phyloP scores from a whole-genome alignment of 306 rosid species.

The Alnus glutinosa region DNA sequence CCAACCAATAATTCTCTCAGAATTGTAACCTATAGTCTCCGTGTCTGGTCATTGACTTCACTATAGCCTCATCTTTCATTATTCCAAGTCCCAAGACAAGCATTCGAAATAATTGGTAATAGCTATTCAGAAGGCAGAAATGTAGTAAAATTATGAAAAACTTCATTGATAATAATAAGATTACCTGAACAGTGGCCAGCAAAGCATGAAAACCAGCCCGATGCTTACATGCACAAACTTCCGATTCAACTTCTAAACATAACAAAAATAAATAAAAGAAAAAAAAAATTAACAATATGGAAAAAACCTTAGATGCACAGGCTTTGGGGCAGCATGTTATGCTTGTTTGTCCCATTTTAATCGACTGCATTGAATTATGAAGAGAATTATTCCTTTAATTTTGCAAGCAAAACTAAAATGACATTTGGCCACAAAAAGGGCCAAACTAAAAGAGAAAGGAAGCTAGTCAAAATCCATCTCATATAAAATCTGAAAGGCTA shows the following conservation, averaged over 20 bases:
- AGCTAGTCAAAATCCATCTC: neutral
- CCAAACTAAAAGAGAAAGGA: neutral
- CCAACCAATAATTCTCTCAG: slow-evolving; percentile 12
- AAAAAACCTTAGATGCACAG: neutral
- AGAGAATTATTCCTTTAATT: neutral
- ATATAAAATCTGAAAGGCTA: no score
- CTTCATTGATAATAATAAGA: slow-evolving; percentile 12
- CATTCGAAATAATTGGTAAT: slow-evolving; percentile 48
- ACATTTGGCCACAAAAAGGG: neutral
- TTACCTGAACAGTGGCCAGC: slow-evolving; percentile 97
- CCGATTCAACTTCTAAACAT: slow-evolving; percentile 79
- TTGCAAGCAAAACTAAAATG: neutral
- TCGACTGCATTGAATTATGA: neutral
- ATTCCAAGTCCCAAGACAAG: slow-evolving; percentile 78
- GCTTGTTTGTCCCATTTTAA: neutral
- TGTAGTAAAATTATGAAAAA: slow-evolving; percentile 9
- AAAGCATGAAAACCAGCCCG: slow-evolving; percentile 83
- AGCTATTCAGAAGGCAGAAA: slow-evolving; percentile 24
- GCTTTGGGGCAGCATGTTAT: neutral
- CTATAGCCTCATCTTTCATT: slow-evolving; percentile 80
- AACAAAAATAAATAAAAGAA: slow-evolving; percentile 17
- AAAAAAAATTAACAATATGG: neutral
- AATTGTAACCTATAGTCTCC: slow-evolving; percentile 77
- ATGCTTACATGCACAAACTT: slow-evolving; percentile 87
- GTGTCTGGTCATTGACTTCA: slow-evolving; percentile 89